Conservation (phyloP, 352 stramenopile genomes). For the Pythium apleroticum region DNA sequence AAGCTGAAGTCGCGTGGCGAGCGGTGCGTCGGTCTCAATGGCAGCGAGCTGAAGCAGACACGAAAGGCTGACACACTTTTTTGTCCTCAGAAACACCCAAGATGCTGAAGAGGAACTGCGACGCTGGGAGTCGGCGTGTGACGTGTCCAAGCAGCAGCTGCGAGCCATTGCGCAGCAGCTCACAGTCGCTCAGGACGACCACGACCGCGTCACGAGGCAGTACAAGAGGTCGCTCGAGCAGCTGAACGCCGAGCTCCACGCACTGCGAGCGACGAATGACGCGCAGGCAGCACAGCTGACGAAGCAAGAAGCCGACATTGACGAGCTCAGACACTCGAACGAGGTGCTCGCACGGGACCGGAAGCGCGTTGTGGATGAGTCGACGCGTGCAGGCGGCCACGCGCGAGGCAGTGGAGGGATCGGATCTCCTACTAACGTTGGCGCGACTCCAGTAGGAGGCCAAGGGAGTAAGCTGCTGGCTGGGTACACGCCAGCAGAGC, state of each 20-base stretch:
- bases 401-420: not conserved
- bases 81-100: conserved; percentile 35
- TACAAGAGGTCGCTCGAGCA: conserved; percentile 40
- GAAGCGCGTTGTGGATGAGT: conserved; percentile 30
- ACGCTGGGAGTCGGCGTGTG: conserved; percentile 34
- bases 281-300: conserved; percentile 11
- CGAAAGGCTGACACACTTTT: not conserved
- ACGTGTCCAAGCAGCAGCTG: conserved; percentile 30
- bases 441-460: not conserved
- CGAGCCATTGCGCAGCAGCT: conserved; percentile 34
- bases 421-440: not conserved
- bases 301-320: conserved; percentile 16
- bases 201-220: conserved; percentile 30
- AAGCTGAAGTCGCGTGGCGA: conserved; percentile 32
- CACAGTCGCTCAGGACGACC: conserved; percentile 30
- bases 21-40: conserved; percentile 28
- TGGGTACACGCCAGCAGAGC: conserved; percentile 40
- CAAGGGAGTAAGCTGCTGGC: not conserved
- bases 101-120: conserved; percentile 34
- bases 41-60: not conserved
- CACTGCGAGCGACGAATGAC: conserved; percentile 19
- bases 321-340: conserved; percentile 26
- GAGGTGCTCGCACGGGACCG: conserved; percentile 28
- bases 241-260: conserved; percentile 29
- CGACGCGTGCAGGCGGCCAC: conserved; percentile 11